Conservation (phyloP, 345 rosid species). For the Firmiana major region DNA sequence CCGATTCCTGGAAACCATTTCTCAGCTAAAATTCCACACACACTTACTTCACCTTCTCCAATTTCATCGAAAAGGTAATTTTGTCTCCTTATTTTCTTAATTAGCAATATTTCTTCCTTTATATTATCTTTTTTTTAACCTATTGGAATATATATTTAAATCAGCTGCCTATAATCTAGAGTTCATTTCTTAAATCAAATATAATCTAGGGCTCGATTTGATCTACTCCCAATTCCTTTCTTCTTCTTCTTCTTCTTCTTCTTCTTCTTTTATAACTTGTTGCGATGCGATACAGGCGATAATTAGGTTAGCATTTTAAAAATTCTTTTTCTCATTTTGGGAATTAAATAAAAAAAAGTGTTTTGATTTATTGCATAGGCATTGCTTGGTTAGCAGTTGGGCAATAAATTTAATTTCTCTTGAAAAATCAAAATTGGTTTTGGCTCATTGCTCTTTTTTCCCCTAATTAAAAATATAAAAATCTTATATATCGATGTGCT, state of each 20-base stretch:
- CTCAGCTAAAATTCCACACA: not conserved
- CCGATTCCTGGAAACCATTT: too few species aligned
- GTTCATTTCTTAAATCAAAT: conserved; percentile 9
- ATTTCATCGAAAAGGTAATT: not conserved
- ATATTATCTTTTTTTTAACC: not conserved
- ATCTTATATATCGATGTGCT: not conserved
- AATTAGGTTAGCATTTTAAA: not conserved
- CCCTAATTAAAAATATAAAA: not conserved
- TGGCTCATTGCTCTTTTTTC: not conserved
- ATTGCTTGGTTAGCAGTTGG: not conserved
- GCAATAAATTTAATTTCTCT: not conserved
- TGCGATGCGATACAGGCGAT: not conserved
- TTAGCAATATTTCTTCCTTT: not conserved
- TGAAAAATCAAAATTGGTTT: not conserved
- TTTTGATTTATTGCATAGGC: not conserved
- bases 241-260: too few species aligned
- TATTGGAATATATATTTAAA: not conserved
- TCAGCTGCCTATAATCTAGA: conserved; percentile 2
- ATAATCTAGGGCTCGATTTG: not conserved
- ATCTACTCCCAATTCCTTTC: not conserved
- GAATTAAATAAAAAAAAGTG: not conserved
- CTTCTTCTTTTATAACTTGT: not conserved
- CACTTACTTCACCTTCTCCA: not conserved
- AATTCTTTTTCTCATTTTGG: not conserved
- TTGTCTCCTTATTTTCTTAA: not conserved